Conservation (phyloP, 441 rosid species). For the Gossypium lobatum region DNA sequence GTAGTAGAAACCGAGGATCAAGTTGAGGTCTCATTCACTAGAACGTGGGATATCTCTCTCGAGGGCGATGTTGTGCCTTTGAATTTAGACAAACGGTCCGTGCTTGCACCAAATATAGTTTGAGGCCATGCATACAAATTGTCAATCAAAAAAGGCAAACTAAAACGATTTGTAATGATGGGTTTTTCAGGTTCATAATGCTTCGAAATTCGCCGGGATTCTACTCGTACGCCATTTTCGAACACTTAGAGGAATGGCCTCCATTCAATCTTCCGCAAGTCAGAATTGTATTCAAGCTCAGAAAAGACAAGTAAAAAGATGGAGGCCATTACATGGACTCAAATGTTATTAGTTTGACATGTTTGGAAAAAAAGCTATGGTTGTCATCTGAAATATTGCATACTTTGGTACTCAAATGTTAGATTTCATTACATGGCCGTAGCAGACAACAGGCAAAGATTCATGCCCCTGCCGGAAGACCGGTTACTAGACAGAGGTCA, state of each 20-base stretch:
- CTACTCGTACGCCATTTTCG: slow-evolving; percentile 41
- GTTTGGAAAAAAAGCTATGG: neutral
- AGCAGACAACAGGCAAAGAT: slow-evolving; percentile 70
- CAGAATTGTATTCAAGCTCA: slow-evolving; percentile 54
- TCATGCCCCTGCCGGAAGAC: slow-evolving; percentile 82
- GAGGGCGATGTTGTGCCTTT: slow-evolving; percentile 40
- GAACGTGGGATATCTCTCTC: slow-evolving; percentile 41
- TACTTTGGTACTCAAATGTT: neutral
- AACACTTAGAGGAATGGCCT: slow-evolving; percentile 38
- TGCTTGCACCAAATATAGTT: slow-evolving; percentile 16
- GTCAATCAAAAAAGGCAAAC: no score
- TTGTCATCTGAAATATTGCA: neutral
- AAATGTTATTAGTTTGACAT: neutral
- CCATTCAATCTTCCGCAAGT: slow-evolving; percentile 35
- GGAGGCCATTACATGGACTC: no score
- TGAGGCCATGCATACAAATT: neutral
- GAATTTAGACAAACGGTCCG: slow-evolving; percentile 63
- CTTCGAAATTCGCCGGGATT: slow-evolving; percentile 41
- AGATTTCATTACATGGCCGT: slow-evolving; percentile 86
- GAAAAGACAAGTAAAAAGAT: slow-evolving; percentile 60
- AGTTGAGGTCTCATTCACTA: slow-evolving; percentile 41
- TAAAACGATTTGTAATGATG: neutral
- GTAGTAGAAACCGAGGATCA: slow-evolving; percentile 39
- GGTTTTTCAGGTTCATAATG: slow-evolving; percentile 31
- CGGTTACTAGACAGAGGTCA: slow-evolving; percentile 50